Evolutionary conservation across 768 basidiomycete species (phyloP), one percentile per base, ranked within the genome.

Genomic region (Gautieria morchelliformis): DNA sequence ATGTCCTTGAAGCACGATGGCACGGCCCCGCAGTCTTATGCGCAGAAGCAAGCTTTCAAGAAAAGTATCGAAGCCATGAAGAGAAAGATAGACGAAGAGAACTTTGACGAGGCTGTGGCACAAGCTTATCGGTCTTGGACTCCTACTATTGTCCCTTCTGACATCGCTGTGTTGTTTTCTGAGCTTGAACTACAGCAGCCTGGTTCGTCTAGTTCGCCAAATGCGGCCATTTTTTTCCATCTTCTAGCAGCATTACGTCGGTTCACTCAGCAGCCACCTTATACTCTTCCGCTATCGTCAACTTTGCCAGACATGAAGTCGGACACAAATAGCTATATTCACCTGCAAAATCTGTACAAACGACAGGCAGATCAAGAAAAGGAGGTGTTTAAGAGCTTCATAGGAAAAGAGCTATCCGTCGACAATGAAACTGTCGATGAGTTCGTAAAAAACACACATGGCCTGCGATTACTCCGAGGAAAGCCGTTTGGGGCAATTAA

Each of bases 261-360:
- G 55, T 97, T 89, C 67, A 70, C 73, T 27, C 76, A 78, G 33
- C 72, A 80, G 51, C 71, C 78, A 48, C 74, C 76, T 5, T 72
- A 84, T 52, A 80, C 82, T 0, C 79, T 96, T 3, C 96, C 95
- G 0, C 74, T 96, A n/a, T 85, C 85, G 3, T 81, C 88, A 47
- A 80, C 89, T 0, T 77, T 98, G 10, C 95, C 95, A 0, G 95
- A 99, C 71, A 97, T 99, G 91, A 94, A 94, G 67, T 84, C 93
- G 17, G 87, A 86, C 65, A 96, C 96, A 5, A 66, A 73, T 20
- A 78, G 78, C 55, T 98, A 97, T 67, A 84, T 96, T 49, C 77
- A 81, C 17, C 77, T 99, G 12, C 94, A 97, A 67, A 83, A 77
- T 42, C 67, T 98, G 58, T 99, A 94, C 74, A 90, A 89, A 64